phyloP scores from a whole-genome alignment of 1,284 basidiomycete genomes.

The Sanghuangporus weigelae region DNA sequence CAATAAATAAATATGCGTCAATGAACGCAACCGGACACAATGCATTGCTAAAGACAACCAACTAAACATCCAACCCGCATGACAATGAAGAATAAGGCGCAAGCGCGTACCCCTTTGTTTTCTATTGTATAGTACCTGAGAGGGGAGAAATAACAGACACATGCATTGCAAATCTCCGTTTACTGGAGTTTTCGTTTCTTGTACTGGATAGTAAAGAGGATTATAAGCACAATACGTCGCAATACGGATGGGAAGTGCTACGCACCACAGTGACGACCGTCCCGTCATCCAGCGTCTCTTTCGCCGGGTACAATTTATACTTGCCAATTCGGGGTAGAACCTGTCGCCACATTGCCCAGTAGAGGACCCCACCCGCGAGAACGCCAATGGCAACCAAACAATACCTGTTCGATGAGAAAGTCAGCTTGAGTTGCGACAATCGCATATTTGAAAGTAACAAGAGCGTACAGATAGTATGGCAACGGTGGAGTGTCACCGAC shows the following conservation, averaged over 20 bases:
- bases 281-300: slow-evolving; percentile 47
- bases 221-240: background rate
- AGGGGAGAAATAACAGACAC: too few relatives aligned
- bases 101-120: too few relatives aligned
- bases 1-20: background rate
- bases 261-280: slow-evolving; percentile 51
- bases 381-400: slow-evolving; percentile 51
- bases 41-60: background rate
- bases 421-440: background rate
- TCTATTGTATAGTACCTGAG: too few relatives aligned
- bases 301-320: slow-evolving; percentile 43
- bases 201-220: background rate
- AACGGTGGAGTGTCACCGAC: slow-evolving; percentile 55
- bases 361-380: slow-evolving; percentile 41
- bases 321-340: slow-evolving; percentile 44
- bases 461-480: slow-evolving; percentile 49
- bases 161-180: background rate
- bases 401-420: slow-evolving; percentile 31
- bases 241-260: slow-evolving; percentile 10
- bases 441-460: background rate
- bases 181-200: background rate
- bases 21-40: background rate
- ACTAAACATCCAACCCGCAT: too few relatives aligned
- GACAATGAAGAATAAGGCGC: too few relatives aligned
- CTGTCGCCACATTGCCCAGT: slow-evolving; percentile 53